Conservation (phyloP, 371 early-diverging fungal genomes). For the Enterospora canceri region DNA sequence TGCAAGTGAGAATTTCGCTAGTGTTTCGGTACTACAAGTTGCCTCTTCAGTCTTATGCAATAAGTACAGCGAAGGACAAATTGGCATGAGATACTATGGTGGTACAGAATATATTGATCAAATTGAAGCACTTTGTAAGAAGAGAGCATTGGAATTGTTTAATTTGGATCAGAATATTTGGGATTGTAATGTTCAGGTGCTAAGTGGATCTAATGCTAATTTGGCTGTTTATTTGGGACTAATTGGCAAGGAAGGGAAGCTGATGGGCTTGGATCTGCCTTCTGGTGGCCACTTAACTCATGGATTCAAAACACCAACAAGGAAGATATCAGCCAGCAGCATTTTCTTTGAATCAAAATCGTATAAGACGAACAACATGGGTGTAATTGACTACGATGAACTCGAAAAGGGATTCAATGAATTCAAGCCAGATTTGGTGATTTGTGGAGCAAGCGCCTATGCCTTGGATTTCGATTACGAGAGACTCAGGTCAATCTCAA, state of each 20-base stretch:
- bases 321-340: constrained; percentile 89
- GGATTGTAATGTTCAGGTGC: constrained; percentile 93
- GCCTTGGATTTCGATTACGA: constrained; percentile 80
- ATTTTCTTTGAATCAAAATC: constrained; percentile 87
- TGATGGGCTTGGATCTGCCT: constrained; percentile 94
- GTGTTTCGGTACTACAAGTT: constrained; percentile 81
- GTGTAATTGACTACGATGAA: constrained; percentile 79
- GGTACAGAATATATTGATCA: constrained; percentile 92
- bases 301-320: constrained; percentile 87
- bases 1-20: constrained; percentile 91
- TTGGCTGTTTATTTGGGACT: constrained; percentile 85
- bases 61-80: constrained; percentile 96
- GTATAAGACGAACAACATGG: constrained; percentile 75
- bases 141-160: constrained; percentile 80
- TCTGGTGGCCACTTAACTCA: constrained; percentile 97
- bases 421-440: constrained; percentile 83
- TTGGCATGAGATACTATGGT: constrained; percentile 74
- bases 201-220: constrained; percentile 86
- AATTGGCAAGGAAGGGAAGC: constrained; percentile 82
- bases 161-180: constrained; percentile 69
- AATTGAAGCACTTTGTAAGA: constrained; percentile 72
- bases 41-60: constrained; percentile 90
- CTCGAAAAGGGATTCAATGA: constrained; percentile 69
- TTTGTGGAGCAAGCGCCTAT: constrained; percentile 93
- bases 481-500: constrained; percentile 47